phyloP scores from a whole-genome alignment of 2,329 filamentous ascomycete species.

The Verticillium longisporum region DNA sequence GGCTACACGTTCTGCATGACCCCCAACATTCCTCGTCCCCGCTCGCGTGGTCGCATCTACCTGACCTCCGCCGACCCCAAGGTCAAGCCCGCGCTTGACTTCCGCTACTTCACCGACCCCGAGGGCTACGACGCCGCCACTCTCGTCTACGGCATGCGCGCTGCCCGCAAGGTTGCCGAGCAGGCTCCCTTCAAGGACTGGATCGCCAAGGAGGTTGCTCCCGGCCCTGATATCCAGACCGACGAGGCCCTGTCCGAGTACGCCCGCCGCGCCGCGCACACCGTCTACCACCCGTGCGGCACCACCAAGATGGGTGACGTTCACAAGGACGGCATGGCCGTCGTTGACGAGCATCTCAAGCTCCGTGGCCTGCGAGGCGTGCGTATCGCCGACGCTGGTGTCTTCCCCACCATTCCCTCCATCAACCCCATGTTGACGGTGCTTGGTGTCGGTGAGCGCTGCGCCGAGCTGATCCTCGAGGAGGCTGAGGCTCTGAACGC shows the following conservation, averaged over 20 bases:
- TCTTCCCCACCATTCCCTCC: conserved; percentile 81
- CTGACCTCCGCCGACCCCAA: conserved; percentile 67
- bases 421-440: conserved; percentile 93
- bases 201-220: conserved; percentile 77
- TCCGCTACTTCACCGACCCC: conserved; percentile 83
- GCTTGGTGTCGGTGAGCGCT: conserved; percentile 73
- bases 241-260: conserved; percentile 81
- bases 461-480: conserved; percentile 74
- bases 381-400: conserved; percentile 77
- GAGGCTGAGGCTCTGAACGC: conserved; percentile 34
- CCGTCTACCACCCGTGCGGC: conserved; percentile 83
- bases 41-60: conserved; percentile 70
- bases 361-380: conserved; percentile 66
- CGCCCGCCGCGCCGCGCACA: conserved; percentile 73
- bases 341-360: conserved; percentile 71
- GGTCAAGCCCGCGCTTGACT: conserved; percentile 78
- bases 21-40: conserved; percentile 79
- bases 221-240: conserved; percentile 64
- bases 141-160: conserved; percentile 69
- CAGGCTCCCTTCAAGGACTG: conserved; percentile 73
- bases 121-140: conserved; percentile 81
- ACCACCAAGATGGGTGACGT: conserved; percentile 87
- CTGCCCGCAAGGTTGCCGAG: conserved; percentile 69
- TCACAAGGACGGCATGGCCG: conserved; percentile 60
- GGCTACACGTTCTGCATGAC: conserved; percentile 91